Base-by-base conservation (phyloP, 306 rosid genomes). In the Quillaja saponaria region DNA sequence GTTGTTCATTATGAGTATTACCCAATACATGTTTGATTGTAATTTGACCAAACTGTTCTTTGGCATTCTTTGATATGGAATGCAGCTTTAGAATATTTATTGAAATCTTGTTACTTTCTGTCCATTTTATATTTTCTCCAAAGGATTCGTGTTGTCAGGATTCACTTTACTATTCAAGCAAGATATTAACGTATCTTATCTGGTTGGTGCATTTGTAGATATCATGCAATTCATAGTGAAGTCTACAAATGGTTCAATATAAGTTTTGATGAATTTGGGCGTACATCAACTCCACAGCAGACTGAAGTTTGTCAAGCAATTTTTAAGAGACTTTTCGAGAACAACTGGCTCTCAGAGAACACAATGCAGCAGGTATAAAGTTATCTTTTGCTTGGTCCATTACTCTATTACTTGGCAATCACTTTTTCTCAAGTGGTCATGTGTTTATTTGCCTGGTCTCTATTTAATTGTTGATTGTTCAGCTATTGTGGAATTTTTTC, bases 291-390 rank as follows among this genome's bases (percentile, higher is more conserved):
- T 17, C 89, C 96, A 7, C 80, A 86, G 67, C 98, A 92, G 49
- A 92, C 98, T 8, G 96, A 92, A 71, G 85, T 84, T 64, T 92
- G 98, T 71, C 96, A 92, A 71, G 87, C 76, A 38, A 86, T 92
- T 68, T 92, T 88, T 66, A 78, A 74, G 55, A 87, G 66, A 40
- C 55, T 92, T 42, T 55, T 58, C 74, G 89, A 84, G 28, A 88
- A 86, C 77, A 76, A 76, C 2, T 89, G 96, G 94, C 90, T 92
- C 8, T 66, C 95, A 0, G 98, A 92, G 75, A 90, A 84, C 81
- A 81, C 84, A 37, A 81, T 88, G 85, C 95, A 86, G 71, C 98
- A 92, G 96, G 96, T 92, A 63, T 19, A 58, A 3, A 66, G 33
- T 63, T 66, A 16, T 79, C 34, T 37, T 40, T 51, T 34, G n/a